Percentiles rank a stretch among this genome's conserved stretches.
phyloP scores from a whole-genome alignment of 2,329 filamentous ascomycete genomes.

The Pseudogymnoascus sp. region DNA sequence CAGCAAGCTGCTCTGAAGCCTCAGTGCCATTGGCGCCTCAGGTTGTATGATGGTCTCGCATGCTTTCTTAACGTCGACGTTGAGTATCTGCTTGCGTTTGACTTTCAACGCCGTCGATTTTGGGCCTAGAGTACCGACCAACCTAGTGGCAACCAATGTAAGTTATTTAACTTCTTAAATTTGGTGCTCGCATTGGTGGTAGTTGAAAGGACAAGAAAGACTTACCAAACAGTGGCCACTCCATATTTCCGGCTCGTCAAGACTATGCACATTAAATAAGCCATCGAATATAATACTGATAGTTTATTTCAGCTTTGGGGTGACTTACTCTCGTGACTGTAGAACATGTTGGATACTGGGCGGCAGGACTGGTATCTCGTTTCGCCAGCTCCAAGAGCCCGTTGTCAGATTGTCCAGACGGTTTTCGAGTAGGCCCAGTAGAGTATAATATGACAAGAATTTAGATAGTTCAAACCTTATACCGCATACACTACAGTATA shows the following conservation, averaged over 20 bases:
- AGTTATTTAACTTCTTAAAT: not conserved
- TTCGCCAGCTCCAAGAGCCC: not conserved
- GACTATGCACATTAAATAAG: slow-evolving; percentile 40
- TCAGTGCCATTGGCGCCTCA: slow-evolving; percentile 78
- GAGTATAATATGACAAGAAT: not conserved
- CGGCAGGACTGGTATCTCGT: too few relatives aligned
- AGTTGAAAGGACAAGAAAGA: not conserved
- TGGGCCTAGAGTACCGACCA: slow-evolving; percentile 79
- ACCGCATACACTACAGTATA: not conserved
- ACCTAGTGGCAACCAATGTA: slow-evolving; percentile 46
- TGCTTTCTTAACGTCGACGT: slow-evolving; percentile 79
- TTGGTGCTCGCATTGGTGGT: not conserved
- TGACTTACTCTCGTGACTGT: slow-evolving; percentile 80
- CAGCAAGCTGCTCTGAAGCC: slow-evolving; percentile 84
- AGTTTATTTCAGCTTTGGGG: not conserved
- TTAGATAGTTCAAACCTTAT: not conserved
- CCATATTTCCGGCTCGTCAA: slow-evolving; percentile 83
- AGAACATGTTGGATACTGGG: slow-evolving; percentile 61
- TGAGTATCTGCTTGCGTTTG: slow-evolving; percentile 76
- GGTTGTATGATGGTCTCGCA: slow-evolving; percentile 83
- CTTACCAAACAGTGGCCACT: slow-evolving; percentile 88
- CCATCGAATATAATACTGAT: not conserved
- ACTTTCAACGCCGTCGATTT: slow-evolving; percentile 66
- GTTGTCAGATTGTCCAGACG: not conserved
- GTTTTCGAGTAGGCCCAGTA: not conserved